Conservation (phyloP, 306 rosid genomes). For the Inga laurina region DNA sequence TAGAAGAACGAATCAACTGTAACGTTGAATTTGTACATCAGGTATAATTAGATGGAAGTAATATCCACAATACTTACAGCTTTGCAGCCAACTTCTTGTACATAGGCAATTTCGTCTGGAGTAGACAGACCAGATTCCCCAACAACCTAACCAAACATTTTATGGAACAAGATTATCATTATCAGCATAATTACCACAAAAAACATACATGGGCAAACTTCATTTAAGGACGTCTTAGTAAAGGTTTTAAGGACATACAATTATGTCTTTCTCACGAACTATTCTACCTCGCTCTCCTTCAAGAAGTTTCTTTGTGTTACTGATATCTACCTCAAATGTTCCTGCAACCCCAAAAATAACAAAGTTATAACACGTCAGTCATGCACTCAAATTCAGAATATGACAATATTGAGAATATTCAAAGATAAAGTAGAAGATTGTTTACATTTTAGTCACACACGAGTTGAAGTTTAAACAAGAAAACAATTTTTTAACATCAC, state of each 20-base stretch:
- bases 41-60: conserved; percentile 14
- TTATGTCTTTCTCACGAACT: conserved; percentile 65
- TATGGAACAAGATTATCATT: neutral
- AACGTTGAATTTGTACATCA: neutral
- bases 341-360: conserved; percentile 43
- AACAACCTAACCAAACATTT: conserved; percentile 55
- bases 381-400: too few species aligned
- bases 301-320: conserved; percentile 85
- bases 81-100: conserved; percentile 91
- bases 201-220: neutral
- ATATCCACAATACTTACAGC: conserved; percentile 61
- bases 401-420: too few species aligned
- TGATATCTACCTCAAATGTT: conserved; percentile 85
- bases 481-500: too few species aligned
- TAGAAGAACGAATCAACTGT: neutral
- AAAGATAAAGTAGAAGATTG: too few species aligned
- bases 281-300: conserved; percentile 84
- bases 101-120: conserved; percentile 81
- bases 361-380: too few species aligned
- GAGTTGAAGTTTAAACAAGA: too few species aligned
- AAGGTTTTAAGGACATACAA: conserved; percentile 27
- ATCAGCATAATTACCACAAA: neutral
- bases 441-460: too few species aligned
- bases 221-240: neutral
- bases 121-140: conserved; percentile 48